phyloP scores from a whole-genome alignment of 169 alveolate genomes.

The Cryptosporidium ubiquitum region DNA sequence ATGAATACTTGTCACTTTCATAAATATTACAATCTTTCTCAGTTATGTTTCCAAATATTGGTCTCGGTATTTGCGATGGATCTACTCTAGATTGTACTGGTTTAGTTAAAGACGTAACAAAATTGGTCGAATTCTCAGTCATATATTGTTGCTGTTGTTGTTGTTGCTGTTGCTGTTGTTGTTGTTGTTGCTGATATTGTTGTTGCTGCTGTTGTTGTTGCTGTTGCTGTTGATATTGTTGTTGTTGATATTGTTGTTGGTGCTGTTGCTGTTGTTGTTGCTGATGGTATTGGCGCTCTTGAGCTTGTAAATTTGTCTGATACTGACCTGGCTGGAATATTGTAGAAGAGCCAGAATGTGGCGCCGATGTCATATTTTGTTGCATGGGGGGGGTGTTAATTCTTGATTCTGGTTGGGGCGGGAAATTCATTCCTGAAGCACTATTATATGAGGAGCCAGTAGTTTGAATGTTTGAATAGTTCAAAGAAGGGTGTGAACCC shows the following conservation, averaged over 20 bases:
- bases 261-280: constrained; percentile 3
- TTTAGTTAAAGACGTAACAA: constrained; percentile 59
- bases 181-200: neutral
- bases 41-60: constrained; percentile 50
- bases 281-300: neutral
- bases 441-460: neutral
- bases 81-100: constrained; percentile 71
- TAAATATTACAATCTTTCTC: constrained; percentile 47
- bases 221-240: neutral
- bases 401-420: neutral
- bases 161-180: neutral
- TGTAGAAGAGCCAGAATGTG: neutral
- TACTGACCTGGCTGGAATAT: neutral
- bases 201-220: neutral
- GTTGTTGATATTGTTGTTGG: neutral
- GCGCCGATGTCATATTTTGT: neutral
- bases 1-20: constrained; percentile 64
- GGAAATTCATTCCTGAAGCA: neutral
- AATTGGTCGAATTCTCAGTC: neutral
- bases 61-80: constrained; percentile 73
- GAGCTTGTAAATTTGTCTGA: neutral
- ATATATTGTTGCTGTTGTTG: neutral
- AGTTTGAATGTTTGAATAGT: neutral
- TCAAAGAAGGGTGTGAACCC: neutral
- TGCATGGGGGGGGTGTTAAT: neutral